These are phyloP conservation scores for Aspergillus aculeatinus DNA, from an alignment of 2,329 filamentous ascomycete species.

Conservation along the genomic window DNA sequence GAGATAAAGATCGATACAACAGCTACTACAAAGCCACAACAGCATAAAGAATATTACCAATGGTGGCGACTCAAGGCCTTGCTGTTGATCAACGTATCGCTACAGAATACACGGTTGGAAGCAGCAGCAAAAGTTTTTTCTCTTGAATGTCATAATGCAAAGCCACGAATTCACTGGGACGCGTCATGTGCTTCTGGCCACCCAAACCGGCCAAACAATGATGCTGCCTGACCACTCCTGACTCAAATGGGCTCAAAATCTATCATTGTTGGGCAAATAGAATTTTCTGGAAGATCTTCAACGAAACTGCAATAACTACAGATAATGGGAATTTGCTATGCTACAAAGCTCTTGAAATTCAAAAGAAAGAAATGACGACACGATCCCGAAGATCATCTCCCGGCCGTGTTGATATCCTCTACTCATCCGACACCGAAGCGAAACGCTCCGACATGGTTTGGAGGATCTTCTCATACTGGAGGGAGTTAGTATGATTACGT, in stretches of 20 bases:
- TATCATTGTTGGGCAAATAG: neutral
- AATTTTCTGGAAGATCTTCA: slow-evolving; percentile 3
- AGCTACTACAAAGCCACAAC: neutral
- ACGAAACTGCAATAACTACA: slow-evolving; percentile 32
- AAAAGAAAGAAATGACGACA: slow-evolving; percentile 19
- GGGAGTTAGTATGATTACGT: slow-evolving; percentile 39
- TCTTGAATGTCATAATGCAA: neutral
- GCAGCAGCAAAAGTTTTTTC: too few relatives aligned
- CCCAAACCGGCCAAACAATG: slow-evolving; percentile 14
- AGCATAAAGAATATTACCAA: neutral
- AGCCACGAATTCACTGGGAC: neutral
- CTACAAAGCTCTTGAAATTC: slow-evolving; percentile 26
- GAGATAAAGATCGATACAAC: neutral
- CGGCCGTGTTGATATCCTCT: slow-evolving; percentile 34
- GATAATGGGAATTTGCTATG: slow-evolving; percentile 35
- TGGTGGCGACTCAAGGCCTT: neutral
- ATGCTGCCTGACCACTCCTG: slow-evolving; percentile 11
- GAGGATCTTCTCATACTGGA: slow-evolving; percentile 83
- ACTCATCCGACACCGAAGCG: slow-evolving; percentile 93
- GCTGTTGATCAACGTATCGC: too few relatives aligned
- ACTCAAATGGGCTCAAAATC: neutral
- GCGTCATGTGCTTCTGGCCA: slow-evolving; percentile 22
- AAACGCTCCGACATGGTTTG: slow-evolving; percentile 97
- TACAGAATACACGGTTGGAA: too few relatives aligned
- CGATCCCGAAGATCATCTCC: neutral